These are phyloP conservation scores for Cerrena zonata DNA, from an alignment of 1,284 basidiomycete species.

Conservation along the genomic window DNA sequence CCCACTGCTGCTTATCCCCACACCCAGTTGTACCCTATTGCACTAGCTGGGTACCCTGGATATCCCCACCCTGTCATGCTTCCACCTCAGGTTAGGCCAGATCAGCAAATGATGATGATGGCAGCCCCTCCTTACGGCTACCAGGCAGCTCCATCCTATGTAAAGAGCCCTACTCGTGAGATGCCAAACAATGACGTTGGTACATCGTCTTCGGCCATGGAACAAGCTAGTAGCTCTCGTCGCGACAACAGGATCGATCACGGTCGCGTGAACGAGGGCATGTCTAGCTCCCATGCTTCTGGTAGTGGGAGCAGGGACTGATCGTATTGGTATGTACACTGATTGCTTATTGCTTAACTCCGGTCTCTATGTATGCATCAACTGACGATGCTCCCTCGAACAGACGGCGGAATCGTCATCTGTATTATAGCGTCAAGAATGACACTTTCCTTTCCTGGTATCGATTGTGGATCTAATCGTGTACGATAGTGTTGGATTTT, in stretches of 20 bases:
- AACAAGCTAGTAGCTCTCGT: neutral
- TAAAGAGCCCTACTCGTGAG: neutral
- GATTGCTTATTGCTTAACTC: neutral
- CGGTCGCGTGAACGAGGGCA: slow-evolving; percentile 18
- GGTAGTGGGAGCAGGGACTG: neutral
- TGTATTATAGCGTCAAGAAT: neutral
- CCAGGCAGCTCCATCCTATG: neutral
- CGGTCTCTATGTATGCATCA: no score
- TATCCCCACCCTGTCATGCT: neutral
- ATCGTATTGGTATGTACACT: neutral
- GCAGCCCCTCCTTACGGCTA: slow-evolving; percentile 3
- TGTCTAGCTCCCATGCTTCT: slow-evolving; percentile 6
- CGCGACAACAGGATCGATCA: slow-evolving; percentile 11
- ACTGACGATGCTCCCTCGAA: no score
- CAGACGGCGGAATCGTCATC: no score
- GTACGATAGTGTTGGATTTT: slow-evolving; percentile 4
- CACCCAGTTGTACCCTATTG: neutral
- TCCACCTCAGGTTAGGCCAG: neutral
- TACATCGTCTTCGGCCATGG: neutral
- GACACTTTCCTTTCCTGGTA: neutral
- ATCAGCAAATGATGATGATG: slow-evolving; percentile 3
- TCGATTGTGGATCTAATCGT: neutral
- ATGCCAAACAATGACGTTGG: neutral
- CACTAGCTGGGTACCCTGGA: neutral
- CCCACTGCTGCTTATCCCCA: neutral